A percentile compares a stretch with the other conserved stretches of the same genome.
Evolutionary conservation across 2,329 filamentous ascomycete genomes (phyloP).

Genomic region (Gyromitra esculenta): DNA sequence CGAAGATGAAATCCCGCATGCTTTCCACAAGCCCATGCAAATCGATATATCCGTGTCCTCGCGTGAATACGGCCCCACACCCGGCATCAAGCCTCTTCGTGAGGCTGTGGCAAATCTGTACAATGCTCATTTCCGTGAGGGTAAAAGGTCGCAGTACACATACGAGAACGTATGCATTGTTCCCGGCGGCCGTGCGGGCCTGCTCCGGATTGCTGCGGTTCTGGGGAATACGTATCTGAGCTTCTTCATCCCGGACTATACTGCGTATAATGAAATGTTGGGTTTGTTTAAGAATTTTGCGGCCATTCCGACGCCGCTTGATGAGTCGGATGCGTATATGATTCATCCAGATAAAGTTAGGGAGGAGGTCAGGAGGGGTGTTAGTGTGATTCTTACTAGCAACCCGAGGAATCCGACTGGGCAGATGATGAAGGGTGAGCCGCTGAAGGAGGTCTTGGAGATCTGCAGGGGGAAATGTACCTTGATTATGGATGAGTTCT

Average conservation of each 20-base stretch:
- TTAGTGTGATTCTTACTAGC: conserved; percentile 88
- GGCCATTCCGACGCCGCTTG: conserved; percentile 84
- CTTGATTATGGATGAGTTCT: conserved; percentile 96
- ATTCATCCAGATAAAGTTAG: conserved; percentile 93
- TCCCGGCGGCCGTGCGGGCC: conserved; percentile 86
- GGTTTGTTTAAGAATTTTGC: conserved; percentile 91
- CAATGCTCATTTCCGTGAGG: conserved; percentile 89
- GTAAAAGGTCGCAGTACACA: conserved; percentile 87
- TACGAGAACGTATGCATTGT: conserved; percentile 99
- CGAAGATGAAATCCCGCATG: conserved; percentile 89
- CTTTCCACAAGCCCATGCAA: conserved; percentile 80
- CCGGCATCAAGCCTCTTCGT: conserved; percentile 88
- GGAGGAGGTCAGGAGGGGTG: conserved; percentile 86
- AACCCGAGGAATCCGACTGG: conserved; percentile 96
- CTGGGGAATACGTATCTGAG: conserved; percentile 90
- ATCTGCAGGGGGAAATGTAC: conserved; percentile 90
- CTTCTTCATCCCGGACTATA: conserved; percentile 96
- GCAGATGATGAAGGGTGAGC: conserved; percentile 82
- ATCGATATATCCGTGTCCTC: conserved; percentile 82
- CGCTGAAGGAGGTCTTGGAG: conserved; percentile 89
- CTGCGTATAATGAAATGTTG: conserved; percentile 97
- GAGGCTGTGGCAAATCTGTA: conserved; percentile 91
- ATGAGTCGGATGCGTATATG: conserved; percentile 86
- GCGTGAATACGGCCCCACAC: conserved; percentile 91
- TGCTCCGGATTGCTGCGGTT: conserved; percentile 94